Conservation (phyloP, 768 basidiomycete species). For the Epithele typhae region DNA sequence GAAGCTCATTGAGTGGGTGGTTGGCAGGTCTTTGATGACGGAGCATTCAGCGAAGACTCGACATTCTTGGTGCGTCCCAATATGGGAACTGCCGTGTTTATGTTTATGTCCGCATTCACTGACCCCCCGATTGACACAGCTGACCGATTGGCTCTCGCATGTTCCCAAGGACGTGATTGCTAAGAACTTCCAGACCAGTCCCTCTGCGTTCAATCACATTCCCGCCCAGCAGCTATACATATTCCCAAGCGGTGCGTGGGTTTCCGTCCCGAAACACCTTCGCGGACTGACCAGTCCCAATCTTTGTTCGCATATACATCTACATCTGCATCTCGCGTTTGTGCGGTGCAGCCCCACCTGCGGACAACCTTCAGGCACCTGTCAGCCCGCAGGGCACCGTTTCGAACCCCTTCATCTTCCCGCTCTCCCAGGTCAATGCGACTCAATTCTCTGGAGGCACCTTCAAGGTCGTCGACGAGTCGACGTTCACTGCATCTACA, state of each 20-base stretch:
- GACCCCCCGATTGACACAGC: slow-evolving; percentile 16
- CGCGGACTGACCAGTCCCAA: background rate
- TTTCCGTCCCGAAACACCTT: background rate
- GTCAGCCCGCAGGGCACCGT: slow-evolving; percentile 40
- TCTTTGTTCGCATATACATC: background rate
- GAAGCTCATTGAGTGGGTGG: too few relatives aligned
- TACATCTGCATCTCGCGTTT: background rate
- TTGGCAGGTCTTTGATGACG: slow-evolving; percentile 37
- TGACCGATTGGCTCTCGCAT: slow-evolving; percentile 29
- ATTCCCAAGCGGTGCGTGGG: slow-evolving; percentile 26
- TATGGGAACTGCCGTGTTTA: slow-evolving; percentile 1
- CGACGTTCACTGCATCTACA: slow-evolving; percentile 43
- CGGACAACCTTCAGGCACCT: slow-evolving; percentile 31
- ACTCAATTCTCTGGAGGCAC: slow-evolving; percentile 44
- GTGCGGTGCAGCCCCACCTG: slow-evolving; percentile 28
- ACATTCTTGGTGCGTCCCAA: slow-evolving; percentile 29
- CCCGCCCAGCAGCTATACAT: slow-evolving; percentile 27
- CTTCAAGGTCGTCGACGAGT: slow-evolving; percentile 46
- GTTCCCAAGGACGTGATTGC: slow-evolving; percentile 34
- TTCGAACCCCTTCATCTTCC: slow-evolving; percentile 40
- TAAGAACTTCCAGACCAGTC: slow-evolving; percentile 29
- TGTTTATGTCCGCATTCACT: slow-evolving; percentile 6
- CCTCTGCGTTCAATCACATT: slow-evolving; percentile 28
- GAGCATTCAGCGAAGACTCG: slow-evolving; percentile 30
- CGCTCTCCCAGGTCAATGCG: slow-evolving; percentile 41